Conservation (phyloP, 2,329 filamentous ascomycete species). For the Talaromyces sp. region DNA sequence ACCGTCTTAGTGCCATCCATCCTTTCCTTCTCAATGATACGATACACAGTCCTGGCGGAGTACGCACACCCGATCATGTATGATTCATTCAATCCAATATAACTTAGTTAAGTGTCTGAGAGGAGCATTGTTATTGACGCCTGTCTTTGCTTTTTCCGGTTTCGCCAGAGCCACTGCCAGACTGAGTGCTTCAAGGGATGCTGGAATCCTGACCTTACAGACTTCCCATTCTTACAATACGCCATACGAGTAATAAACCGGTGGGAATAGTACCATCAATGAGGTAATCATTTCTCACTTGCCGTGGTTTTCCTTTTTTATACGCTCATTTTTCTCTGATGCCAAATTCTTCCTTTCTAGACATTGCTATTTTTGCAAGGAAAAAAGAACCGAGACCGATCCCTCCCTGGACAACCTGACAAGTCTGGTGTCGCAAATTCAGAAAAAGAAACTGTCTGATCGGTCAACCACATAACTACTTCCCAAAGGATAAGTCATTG, state of each 20-base stretch:
- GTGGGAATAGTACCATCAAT: conserved; percentile 6
- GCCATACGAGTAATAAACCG: background rate
- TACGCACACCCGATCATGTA: background rate
- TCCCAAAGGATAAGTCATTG: background rate
- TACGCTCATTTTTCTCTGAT: background rate
- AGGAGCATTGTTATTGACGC: background rate
- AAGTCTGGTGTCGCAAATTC: no score
- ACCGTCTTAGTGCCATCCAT: background rate
- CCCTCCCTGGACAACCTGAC: no score
- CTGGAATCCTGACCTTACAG: no score
- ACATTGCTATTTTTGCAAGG: background rate
- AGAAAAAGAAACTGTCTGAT: no score
- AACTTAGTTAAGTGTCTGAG: no score
- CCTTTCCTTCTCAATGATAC: background rate
- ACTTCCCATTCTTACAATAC: no score
- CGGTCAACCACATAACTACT: no score
- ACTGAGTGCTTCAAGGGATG: background rate
- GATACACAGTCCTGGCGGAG: no score
- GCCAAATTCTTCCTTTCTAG: background rate
- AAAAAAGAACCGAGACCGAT: no score
- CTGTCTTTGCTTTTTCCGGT: background rate
- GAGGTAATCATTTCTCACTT: conserved; percentile 10
- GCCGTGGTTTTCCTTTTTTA: background rate
- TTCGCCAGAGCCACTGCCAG: background rate
- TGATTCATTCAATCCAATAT: background rate